phyloP scores from a whole-genome alignment of 352 stramenopile species.

The Globisporangium takayamanum region DNA sequence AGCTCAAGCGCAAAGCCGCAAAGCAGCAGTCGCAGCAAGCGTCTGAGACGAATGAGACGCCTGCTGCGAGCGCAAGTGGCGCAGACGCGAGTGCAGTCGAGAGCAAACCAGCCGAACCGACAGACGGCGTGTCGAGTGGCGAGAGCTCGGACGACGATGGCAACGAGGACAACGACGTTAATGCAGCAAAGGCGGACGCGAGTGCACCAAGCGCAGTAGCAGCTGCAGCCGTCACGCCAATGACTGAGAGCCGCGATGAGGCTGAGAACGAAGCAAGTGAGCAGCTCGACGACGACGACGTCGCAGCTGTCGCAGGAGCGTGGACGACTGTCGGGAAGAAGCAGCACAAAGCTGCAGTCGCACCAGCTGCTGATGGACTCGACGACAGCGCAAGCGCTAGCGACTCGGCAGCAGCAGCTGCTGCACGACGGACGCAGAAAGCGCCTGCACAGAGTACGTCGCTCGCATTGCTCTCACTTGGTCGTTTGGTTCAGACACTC shows the following conservation, averaged over 20 bases:
- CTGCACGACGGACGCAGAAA: neutral
- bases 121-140: conserved; percentile 5
- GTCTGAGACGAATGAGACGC: neutral
- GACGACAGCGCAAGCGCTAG: neutral
- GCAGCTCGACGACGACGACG: conserved; percentile 1
- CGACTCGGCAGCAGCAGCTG: neutral
- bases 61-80: neutral
- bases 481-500: neutral
- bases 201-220: neutral
- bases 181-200: neutral
- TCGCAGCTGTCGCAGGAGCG: conserved; percentile 20
- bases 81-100: neutral
- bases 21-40: conserved; percentile 19
- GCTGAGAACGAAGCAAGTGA: neutral
- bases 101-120: neutral
- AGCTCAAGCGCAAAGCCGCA: conserved; percentile 48
- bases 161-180: neutral
- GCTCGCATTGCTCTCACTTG: neutral
- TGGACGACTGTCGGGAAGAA: conserved; percentile 78
- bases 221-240: too few species aligned
- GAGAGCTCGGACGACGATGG: conserved; percentile 12
- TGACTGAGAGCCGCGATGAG: neutral
- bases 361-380: neutral
- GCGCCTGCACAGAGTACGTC: conserved; percentile 9
- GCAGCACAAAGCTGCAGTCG: conserved; percentile 25